phyloP scores from a whole-genome alignment of 768 basidiomycete species.

The Pulveroboletus sp. region DNA sequence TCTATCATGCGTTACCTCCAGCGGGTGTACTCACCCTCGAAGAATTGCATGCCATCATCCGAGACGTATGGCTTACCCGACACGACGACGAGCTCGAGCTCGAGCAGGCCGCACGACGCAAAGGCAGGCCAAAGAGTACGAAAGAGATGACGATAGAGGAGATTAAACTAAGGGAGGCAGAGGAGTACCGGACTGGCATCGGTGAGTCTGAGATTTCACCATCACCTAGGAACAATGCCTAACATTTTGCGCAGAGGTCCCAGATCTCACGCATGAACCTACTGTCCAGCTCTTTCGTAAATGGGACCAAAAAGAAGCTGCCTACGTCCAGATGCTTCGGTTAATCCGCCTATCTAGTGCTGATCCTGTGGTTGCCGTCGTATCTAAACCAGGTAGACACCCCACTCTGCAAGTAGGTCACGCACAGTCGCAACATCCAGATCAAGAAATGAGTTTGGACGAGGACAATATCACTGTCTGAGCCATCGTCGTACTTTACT shows the following conservation, averaged over 20 bases:
- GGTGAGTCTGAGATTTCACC: conserved; percentile 42
- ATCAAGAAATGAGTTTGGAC: conserved; percentile 29
- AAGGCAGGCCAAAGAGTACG: conserved; percentile 70
- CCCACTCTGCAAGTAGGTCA: conserved; percentile 25
- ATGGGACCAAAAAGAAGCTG: conserved; percentile 76
- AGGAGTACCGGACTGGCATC: conserved; percentile 75
- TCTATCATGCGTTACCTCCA: conserved; percentile 65
- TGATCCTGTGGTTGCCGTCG: conserved; percentile 40
- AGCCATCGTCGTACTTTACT: conserved; percentile 31
- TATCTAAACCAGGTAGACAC: conserved; percentile 63
- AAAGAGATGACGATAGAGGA: conserved; percentile 69
- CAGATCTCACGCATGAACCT: conserved; percentile 68
- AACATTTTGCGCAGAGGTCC: conserved; percentile 50
- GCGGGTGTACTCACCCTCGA: conserved; percentile 52
- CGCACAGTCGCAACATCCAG: conserved; percentile 2
- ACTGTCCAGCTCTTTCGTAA: conserved; percentile 67
- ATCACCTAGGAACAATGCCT: neutral
- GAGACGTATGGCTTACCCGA: conserved; percentile 69
- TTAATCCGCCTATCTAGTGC: conserved; percentile 71
- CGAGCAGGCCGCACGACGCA: conserved; percentile 58
- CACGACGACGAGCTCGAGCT: conserved; percentile 60
- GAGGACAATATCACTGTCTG: conserved; percentile 22
- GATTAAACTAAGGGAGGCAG: conserved; percentile 58
- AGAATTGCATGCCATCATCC: conserved; percentile 61
- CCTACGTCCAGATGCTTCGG: conserved; percentile 65